These are phyloP conservation scores for Termitomyces sp. DNA, from an alignment of 768 basidiomycete genomes.

Conservation along the genomic window DNA sequence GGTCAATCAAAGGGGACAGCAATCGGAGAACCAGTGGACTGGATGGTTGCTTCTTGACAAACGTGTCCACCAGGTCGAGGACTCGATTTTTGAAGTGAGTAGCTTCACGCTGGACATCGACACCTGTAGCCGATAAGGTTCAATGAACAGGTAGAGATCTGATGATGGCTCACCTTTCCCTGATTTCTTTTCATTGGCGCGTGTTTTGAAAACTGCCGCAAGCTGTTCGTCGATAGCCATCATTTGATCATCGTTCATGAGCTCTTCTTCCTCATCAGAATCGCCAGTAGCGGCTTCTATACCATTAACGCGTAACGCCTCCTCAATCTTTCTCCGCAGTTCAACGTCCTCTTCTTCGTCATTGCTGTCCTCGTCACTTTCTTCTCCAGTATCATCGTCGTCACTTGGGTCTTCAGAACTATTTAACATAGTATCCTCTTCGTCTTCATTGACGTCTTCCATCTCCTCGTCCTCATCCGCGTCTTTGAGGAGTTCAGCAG, in stretches of 20 bases:
- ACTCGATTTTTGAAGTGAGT: conserved; percentile 96
- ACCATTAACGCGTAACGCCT: conserved; percentile 55
- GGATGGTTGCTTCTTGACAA: conserved; percentile 70
- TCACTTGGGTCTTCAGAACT: conserved; percentile 27
- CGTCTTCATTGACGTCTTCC: conserved; percentile 39
- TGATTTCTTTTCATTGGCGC: conserved; percentile 51
- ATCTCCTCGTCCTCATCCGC: conserved; percentile 41
- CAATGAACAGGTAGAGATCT: neutral
- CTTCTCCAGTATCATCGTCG: conserved; percentile 26
- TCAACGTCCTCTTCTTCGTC: conserved; percentile 52
- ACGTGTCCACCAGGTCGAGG: conserved; percentile 89
- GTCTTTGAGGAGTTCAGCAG: conserved; percentile 45
- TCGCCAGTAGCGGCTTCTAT: conserved; percentile 51
- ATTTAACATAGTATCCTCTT: conserved; percentile 18
- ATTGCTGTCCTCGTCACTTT: conserved; percentile 28
- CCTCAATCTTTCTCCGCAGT: conserved; percentile 63
- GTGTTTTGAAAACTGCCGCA: conserved; percentile 76
- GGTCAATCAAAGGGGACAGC: conserved; percentile 71
- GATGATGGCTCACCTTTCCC: conserved; percentile 51
- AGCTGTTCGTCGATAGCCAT: conserved; percentile 92
- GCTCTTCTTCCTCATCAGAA: conserved; percentile 61
- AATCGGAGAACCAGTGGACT: conserved; percentile 63
- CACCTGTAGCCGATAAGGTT: conserved; percentile 28
- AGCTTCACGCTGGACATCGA: conserved; percentile 78
- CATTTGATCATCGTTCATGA: conserved; percentile 98